Evolutionary conservation across 2,329 filamentous ascomycete genomes (phyloP).

Genomic region (Myotisia sp.): DNA sequence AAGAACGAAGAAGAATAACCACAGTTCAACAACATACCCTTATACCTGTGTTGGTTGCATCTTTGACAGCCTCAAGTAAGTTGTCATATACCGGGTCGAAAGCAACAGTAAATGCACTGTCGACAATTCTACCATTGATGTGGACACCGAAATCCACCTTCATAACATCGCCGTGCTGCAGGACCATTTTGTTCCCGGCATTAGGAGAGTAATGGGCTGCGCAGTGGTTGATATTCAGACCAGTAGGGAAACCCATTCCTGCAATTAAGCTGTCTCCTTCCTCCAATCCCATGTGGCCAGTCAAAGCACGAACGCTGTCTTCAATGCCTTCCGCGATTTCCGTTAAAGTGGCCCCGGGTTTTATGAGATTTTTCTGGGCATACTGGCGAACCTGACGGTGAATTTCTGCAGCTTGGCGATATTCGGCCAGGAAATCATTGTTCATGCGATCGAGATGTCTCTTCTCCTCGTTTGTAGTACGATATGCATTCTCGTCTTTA

Average conservation of each 20-base stretch:
- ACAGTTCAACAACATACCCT: slow-evolving; percentile 36
- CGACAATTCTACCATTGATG: slow-evolving; percentile 56
- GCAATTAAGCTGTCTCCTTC: slow-evolving; percentile 65
- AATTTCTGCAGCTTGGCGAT: slow-evolving; percentile 73
- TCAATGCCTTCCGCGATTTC: slow-evolving; percentile 83
- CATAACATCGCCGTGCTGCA: slow-evolving; percentile 55
- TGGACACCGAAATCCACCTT: slow-evolving; percentile 62
- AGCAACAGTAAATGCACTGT: slow-evolving; percentile 55
- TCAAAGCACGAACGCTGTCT: slow-evolving; percentile 61
- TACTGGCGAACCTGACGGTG: slow-evolving; percentile 77
- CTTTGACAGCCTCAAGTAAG: slow-evolving; percentile 51
- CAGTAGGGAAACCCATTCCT: slow-evolving; percentile 77
- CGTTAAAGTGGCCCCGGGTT: slow-evolving; percentile 64
- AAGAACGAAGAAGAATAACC: not conserved
- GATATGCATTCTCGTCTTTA: slow-evolving; percentile 58
- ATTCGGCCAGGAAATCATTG: slow-evolving; percentile 64
- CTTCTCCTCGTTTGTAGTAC: slow-evolving; percentile 75
- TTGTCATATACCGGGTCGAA: slow-evolving; percentile 57
- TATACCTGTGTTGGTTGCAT: slow-evolving; percentile 61
- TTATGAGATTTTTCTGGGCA: slow-evolving; percentile 58
- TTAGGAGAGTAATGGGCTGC: slow-evolving; percentile 82
- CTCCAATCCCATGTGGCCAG: slow-evolving; percentile 60
- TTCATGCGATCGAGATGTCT: slow-evolving; percentile 68
- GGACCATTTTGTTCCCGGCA: slow-evolving; percentile 62
- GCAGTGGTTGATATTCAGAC: slow-evolving; percentile 69